Evolutionary conservation across 495 filamentous ascomycete species (phyloP), one percentile per base, ranked within the genome.

Genomic region (Aspergillus incahuasiensis): DNA sequence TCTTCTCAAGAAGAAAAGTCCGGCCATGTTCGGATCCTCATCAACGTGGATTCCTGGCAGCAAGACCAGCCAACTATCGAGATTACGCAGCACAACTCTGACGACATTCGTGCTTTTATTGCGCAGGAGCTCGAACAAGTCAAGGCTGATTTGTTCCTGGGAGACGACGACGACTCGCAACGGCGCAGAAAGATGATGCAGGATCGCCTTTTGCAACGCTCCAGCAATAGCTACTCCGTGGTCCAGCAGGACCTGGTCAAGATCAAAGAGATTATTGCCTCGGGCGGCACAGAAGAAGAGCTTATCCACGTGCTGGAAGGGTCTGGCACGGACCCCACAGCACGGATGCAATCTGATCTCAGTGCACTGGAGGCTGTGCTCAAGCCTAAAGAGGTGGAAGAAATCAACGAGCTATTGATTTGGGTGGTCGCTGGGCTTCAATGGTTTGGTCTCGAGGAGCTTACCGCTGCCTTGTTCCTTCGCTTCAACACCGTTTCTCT

Each of bases 381-480:
- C 35, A 63, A 55, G 6, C 58, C 58, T 1, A 48, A 58, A 32
- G 59, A 64, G 48, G 58, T 67, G 2, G 62, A 65, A 18, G 64
- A 67, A 24, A 38, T 67, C 18, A 67, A 67, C 16, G 62, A 67
- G 34, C 57, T 67, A 20, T 48, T 67, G 15, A 57, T 60, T 22
- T 67, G 64, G 64, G 54, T 53, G 24, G 51, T 67, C 7, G 63
- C 45, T 28, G 64, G 54, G 12, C 38, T 13, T 40, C n/a, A 18
- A 12, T 46, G 35, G 16, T 49, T 67, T 35, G 28, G 12, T 15
- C 3, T 63, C 25, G 54, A 55, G 0, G 35, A 61, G 19, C 43
- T 67, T 16, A 42, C 56, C 6, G 56, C 64, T 1, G 64, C 64
- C 7, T 41, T 64, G 3, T 58, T 61, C 22, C 54, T 56, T 4